Percentiles rank a stretch among this genome's conserved stretches.
Conservation (phyloP, 179 eudicot species). For the Silene coronaria region DNA sequence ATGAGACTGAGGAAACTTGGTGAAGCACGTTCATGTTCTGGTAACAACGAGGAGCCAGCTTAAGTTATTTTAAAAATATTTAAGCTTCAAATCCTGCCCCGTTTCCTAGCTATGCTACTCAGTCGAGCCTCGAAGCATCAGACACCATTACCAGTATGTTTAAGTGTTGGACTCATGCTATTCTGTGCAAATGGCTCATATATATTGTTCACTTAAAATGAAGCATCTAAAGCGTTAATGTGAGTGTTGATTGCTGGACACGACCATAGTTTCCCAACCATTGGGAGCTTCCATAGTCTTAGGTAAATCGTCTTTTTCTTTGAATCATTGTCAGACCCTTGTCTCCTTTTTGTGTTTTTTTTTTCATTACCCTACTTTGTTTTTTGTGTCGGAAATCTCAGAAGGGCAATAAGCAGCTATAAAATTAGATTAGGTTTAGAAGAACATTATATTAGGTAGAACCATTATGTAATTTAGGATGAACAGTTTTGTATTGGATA, state of each 20-base stretch:
- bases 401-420: slow-evolving; percentile 9
- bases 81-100: slow-evolving; percentile 3
- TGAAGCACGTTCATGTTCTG: slow-evolving; percentile 11
- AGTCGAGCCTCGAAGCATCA: too few species aligned
- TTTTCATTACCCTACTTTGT: neutral
- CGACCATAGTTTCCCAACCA: too few species aligned
- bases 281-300: neutral
- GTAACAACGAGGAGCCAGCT: slow-evolving; percentile 1
- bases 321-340: neutral
- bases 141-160: too few species aligned
- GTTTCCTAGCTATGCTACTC: neutral
- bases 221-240: too few species aligned
- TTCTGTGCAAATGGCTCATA: too few species aligned
- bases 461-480: neutral
- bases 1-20: slow-evolving; percentile 38
- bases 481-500: neutral
- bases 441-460: neutral
- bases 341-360: neutral
- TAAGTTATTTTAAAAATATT: slow-evolving; percentile 24
- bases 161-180: too few species aligned
- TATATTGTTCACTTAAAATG: too few species aligned
- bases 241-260: too few species aligned
- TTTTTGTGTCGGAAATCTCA: neutral
- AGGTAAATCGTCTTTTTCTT: neutral
- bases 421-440: slow-evolving; percentile 16